Percentiles rank a stretch among this genome's conserved stretches.
phyloP scores from a whole-genome alignment of 23 red algal species.

The Cyanidium caldarium region DNA sequence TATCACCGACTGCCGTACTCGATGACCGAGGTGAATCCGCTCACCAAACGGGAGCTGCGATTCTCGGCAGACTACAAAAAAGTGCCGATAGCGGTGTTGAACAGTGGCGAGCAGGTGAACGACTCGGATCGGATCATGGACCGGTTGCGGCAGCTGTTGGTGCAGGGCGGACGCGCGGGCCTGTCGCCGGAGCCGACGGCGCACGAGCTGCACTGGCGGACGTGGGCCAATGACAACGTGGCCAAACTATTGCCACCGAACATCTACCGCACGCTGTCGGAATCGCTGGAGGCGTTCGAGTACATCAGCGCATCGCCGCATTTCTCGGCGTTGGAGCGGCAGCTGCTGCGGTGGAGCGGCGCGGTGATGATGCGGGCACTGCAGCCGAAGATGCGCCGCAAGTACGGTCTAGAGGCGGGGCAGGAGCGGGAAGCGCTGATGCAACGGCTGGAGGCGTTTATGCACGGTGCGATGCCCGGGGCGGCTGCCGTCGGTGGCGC shows the following conservation, averaged over 20 bases:
- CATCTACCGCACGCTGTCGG: constrained; percentile 51
- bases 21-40: constrained; percentile 69
- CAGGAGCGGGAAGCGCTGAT: constrained; percentile 39
- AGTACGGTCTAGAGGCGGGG: constrained; percentile 74
- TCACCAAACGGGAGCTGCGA: constrained; percentile 45
- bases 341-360: constrained; percentile 42
- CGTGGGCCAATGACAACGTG: constrained; percentile 61
- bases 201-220: constrained; percentile 46
- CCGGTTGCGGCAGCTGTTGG: no score
- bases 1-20: constrained; percentile 62
- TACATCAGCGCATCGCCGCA: no score
- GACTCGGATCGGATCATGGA: constrained; percentile 51
- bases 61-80: constrained; percentile 40
- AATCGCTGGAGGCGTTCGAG: constrained; percentile 57
- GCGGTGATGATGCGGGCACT: constrained; percentile 59
- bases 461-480: no score
- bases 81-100: constrained; percentile 65
- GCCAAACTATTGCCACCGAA: constrained; percentile 71
- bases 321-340: constrained; percentile 42
- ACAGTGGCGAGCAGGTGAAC: constrained; percentile 63
- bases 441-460: constrained; percentile 28
- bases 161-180: no score
- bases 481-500: no score
- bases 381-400: constrained; percentile 51
- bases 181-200: no score